Conservation (phyloP, 2,329 filamentous ascomycete species). For the Laburnicola sp. region DNA sequence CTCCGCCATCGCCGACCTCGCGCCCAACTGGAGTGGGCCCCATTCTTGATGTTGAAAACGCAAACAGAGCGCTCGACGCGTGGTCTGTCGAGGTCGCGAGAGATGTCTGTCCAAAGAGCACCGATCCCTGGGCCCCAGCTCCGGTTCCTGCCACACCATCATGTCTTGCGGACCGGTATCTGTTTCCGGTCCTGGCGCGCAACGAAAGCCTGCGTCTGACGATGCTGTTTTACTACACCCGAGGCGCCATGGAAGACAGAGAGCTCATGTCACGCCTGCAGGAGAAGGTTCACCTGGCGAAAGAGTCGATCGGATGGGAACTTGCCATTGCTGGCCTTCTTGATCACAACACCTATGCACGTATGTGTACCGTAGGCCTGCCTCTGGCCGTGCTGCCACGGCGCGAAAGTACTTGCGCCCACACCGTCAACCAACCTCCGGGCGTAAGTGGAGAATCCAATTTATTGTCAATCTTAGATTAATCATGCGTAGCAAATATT, state of each 20-base stretch:
- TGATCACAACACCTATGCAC: slow-evolving; percentile 49
- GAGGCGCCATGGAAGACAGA: slow-evolving; percentile 44
- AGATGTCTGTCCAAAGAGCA: slow-evolving; percentile 21
- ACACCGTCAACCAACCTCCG: slow-evolving; percentile 46
- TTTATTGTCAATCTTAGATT: neutral
- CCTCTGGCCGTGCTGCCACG: slow-evolving; percentile 50
- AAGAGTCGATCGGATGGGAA: slow-evolving; percentile 52
- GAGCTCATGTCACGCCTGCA: slow-evolving; percentile 49
- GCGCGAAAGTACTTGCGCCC: slow-evolving; percentile 52
- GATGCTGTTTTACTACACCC: slow-evolving; percentile 52
- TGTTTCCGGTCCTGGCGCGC: slow-evolving; percentile 41
- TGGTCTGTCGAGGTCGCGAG: slow-evolving; percentile 21
- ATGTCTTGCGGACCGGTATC: slow-evolving; percentile 31
- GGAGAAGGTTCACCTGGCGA: slow-evolving; percentile 48
- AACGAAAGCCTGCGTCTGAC: slow-evolving; percentile 46
- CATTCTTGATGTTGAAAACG: slow-evolving; percentile 29
- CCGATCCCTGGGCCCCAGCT: slow-evolving; percentile 22
- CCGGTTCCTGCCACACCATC: slow-evolving; percentile 20
- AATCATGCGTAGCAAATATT: slow-evolving; percentile 42
- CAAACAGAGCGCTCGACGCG: slow-evolving; percentile 18
- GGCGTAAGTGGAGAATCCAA: slow-evolving; percentile 34
- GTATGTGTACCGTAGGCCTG: slow-evolving; percentile 49
- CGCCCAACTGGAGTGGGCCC: slow-evolving; percentile 26
- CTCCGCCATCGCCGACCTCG: slow-evolving; percentile 18
- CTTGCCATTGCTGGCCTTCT: slow-evolving; percentile 52